Conservation (phyloP, 164 flowering plant genomes). For the Cinnamomum chago region DNA sequence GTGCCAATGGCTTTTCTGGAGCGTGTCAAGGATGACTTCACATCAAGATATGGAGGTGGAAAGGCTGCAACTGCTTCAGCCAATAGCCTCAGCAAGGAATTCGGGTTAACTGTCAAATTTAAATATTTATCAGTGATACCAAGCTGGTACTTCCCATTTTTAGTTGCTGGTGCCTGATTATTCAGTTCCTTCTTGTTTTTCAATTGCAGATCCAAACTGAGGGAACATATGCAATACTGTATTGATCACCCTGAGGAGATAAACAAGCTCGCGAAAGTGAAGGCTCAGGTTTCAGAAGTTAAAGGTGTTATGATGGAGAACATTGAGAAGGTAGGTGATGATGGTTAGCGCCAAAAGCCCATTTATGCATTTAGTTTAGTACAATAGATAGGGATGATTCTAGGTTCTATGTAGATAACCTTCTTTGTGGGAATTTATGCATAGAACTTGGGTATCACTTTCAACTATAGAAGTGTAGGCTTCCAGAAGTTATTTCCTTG, state of each 20-base stretch:
- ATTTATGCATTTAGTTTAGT: not conserved
- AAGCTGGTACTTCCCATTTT: not conserved
- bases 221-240: constrained; percentile 28
- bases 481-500: no score
- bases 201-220: constrained; percentile 16
- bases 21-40: constrained; percentile 26
- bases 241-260: constrained; percentile 27
- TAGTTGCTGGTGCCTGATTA: not conserved
- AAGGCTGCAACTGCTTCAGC: constrained; percentile 24
- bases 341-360: not conserved
- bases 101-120: constrained; percentile 13
- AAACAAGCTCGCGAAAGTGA: constrained; percentile 30
- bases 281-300: constrained; percentile 34
- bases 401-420: not conserved
- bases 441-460: not conserved
- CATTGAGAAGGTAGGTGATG: constrained; percentile 24
- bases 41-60: constrained; percentile 26
- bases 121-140: no score
- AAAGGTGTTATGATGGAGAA: constrained; percentile 33
- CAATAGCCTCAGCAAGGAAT: constrained; percentile 25
- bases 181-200: not conserved
- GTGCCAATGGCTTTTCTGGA: constrained; percentile 27
- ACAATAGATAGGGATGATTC: not conserved
- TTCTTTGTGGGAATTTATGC: not conserved
- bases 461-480: not conserved